Conservation (phyloP, 805 yeast genomes). For the Nakazawaea anatomiae region DNA sequence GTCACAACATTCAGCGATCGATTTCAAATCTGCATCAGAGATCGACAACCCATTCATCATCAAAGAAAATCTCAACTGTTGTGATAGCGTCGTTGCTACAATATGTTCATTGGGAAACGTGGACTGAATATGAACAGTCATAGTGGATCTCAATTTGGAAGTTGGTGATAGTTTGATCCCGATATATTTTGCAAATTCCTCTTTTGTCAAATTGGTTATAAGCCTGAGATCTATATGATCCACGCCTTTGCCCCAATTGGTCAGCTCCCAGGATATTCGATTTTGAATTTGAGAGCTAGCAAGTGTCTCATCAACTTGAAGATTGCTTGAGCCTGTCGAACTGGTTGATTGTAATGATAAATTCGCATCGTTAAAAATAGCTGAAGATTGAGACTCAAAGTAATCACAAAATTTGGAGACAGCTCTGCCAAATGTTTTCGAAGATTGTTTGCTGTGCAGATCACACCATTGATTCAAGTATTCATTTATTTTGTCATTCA, state of each 20-base stretch:
- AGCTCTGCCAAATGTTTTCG: slow-evolving; percentile 26
- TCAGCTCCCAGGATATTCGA: no score
- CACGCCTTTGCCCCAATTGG: no score
- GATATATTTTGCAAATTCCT: slow-evolving; percentile 31
- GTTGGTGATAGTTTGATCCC: slow-evolving; percentile 25
- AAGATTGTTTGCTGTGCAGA: slow-evolving; percentile 23
- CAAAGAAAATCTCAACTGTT: slow-evolving; percentile 38
- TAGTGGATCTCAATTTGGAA: slow-evolving; percentile 30
- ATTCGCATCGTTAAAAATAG: slow-evolving; percentile 12
- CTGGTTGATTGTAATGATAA: slow-evolving; percentile 18
- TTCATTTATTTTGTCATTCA: slow-evolving; percentile 42
- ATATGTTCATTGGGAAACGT: slow-evolving; percentile 30
- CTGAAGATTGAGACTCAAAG: slow-evolving; percentile 3
- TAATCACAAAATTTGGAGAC: slow-evolving; percentile 32
- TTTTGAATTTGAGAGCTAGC: no score
- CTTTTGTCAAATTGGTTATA: slow-evolving; percentile 25
- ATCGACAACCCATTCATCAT: slow-evolving; percentile 43
- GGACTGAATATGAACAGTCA: slow-evolving; percentile 37
- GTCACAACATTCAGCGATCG: slow-evolving; percentile 30
- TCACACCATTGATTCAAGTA: slow-evolving; percentile 37
- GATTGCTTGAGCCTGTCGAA: slow-evolving; percentile 14
- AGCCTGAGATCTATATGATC: slow-evolving; percentile 23
- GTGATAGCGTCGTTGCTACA: slow-evolving; percentile 25
- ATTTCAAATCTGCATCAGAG: slow-evolving; percentile 29
- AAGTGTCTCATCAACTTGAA: neutral